These are phyloP conservation scores for Aspergillus ochraceoroseus DNA, from an alignment of 2,329 filamentous ascomycete species.

Conservation along the genomic window DNA sequence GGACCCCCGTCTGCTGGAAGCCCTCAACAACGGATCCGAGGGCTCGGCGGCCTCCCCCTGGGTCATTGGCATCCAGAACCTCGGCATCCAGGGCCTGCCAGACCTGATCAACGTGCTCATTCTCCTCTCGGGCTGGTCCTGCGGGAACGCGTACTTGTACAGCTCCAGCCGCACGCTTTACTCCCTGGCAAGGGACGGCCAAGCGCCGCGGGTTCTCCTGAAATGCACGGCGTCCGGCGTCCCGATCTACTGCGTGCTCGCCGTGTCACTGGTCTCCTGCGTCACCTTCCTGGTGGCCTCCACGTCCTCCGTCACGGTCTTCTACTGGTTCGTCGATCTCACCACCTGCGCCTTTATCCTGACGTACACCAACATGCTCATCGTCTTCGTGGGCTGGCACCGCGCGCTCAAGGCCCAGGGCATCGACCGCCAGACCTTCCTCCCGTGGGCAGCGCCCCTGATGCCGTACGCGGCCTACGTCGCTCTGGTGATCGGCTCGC, in stretches of 20 bases:
- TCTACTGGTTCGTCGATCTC: conserved; percentile 66
- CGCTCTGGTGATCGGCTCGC: conserved; percentile 49
- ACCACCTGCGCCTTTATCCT: conserved; percentile 33
- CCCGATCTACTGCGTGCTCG: conserved; percentile 63
- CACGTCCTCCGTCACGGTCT: conserved; percentile 57
- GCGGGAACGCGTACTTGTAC: conserved; percentile 62
- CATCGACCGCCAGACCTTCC: conserved; percentile 54
- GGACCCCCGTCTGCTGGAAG: conserved; percentile 55
- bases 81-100: conserved; percentile 61
- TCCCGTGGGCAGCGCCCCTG: conserved; percentile 64
- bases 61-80: conserved; percentile 66
- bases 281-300: conserved; percentile 67
- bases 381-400: conserved; percentile 66
- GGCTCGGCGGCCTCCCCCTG: conserved; percentile 66
- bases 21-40: conserved; percentile 52
- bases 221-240: conserved; percentile 59
- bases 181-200: conserved; percentile 44
- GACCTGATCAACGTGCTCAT: conserved; percentile 70
- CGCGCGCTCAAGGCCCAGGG: conserved; percentile 65
- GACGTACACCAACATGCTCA: conserved; percentile 59
- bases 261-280: conserved; percentile 61
- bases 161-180: conserved; percentile 50
- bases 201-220: conserved; percentile 53
- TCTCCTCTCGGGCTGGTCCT: conserved; percentile 65
- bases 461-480: conserved; percentile 68